Evolutionary conservation across 352 stramenopile genomes (phyloP), one percentile per base, ranked within the genome.

Genomic region (Globisporangium emineosum): DNA sequence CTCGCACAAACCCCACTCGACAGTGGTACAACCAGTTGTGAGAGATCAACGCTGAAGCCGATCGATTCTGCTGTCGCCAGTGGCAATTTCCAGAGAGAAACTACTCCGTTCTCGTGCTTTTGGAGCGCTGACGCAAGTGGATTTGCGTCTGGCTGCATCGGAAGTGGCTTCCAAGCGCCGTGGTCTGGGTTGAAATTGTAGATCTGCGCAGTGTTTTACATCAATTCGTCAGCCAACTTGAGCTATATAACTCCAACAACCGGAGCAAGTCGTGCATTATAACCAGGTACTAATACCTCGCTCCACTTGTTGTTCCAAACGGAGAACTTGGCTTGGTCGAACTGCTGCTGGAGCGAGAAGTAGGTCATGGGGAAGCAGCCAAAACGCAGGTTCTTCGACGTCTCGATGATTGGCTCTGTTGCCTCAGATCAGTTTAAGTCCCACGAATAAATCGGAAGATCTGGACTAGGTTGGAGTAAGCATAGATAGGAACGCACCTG

Each of bases 291-390:
- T 17, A 37, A 23, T 52, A 91, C 84, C 79, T 93, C 85, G 57
- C 82, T 91, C 82, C 85, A 93, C 29, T 82, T 79, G 73, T 91
- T 93, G 73, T 90, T 88, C 81, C 85, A 93, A 29, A 87, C 71
- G 0, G 79, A 89, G 66, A 93, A 88, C 25, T 86, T 86, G 69
- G 79, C 73, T 42, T 71, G 67, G 17, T 81, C 77, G 51, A 91
- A 75, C 32, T 93, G 81, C 49, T 90, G 77, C 60, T 88, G 76
- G 56, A 93, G 60, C 2, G 76, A 88, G 62, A 91, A 89, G 67
- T 91, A 91, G 5, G 77, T 73, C 5, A 89, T 50, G 10, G 78
- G 73, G 64, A 88, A 91, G 53, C 79, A 89, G 8, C 70, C 72
- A 43, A 93, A 87, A 42, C 75, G 79, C 64, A 93, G 71, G 5